A percentile compares a stretch with the other conserved stretches of the same genome.
Evolutionary conservation across 1,139 yeast genomes (phyloP).

Genomic region (Wickerhamomyces sp.): DNA sequence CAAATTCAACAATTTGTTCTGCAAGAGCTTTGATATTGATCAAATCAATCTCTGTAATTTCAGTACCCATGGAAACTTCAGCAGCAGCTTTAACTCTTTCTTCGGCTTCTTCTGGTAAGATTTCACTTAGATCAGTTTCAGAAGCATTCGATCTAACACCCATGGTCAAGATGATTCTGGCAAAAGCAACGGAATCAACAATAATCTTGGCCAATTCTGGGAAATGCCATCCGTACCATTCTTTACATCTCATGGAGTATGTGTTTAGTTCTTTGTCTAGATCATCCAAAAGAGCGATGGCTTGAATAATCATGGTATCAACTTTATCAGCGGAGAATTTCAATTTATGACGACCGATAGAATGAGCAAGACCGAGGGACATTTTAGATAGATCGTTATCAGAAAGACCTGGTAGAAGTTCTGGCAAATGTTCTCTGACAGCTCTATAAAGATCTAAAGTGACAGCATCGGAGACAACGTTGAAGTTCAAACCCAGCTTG

Average conservation of each 20-base stretch:
- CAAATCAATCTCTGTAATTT: conserved; percentile 84
- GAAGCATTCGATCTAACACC: conserved; percentile 91
- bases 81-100: conserved; percentile 87
- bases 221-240: conserved; percentile 99
- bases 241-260: conserved; percentile 97
- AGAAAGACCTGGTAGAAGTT: conserved; percentile 86
- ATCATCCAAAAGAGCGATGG: conserved; percentile 94
- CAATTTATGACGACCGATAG: conserved; percentile 95
- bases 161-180: conserved; percentile 88
- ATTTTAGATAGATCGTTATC: conserved; percentile 83
- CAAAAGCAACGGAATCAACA: conserved; percentile 91
- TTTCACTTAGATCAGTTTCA: conserved; percentile 84
- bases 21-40: conserved; percentile 85
- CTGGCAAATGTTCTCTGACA: conserved; percentile 89
- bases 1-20: conserved; percentile 88
- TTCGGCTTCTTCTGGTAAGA: conserved; percentile 89
- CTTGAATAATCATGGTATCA: conserved; percentile 98
- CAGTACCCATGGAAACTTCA: conserved; percentile 98
- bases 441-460: conserved; percentile 94
- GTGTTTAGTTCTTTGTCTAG: conserved; percentile 97
- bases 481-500: conserved; percentile 83
- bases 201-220: conserved; percentile 98
- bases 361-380: conserved; percentile 96
- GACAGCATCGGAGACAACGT: conserved; percentile 91
- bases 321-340: conserved; percentile 97